Evolutionary conservation across 1,139 yeast genomes (phyloP).

Genomic region (Yamadazyma diospyri): DNA sequence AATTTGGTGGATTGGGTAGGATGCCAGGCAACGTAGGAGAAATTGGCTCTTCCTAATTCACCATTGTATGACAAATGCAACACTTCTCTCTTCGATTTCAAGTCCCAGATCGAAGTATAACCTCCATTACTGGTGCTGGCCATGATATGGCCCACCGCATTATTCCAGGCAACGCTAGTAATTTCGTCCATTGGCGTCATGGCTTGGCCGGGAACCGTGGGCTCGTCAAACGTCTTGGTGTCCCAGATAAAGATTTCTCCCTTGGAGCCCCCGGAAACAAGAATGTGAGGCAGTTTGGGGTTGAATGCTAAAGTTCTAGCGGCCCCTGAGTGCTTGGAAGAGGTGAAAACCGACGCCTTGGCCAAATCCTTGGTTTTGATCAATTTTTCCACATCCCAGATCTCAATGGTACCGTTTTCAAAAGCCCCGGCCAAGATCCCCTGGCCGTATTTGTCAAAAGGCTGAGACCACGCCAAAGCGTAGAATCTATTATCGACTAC

Average conservation of each 20-base stretch:
- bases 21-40: constrained; percentile 82
- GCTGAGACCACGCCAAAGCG: constrained; percentile 83
- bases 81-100: constrained; percentile 83
- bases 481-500: constrained; percentile 63
- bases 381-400: constrained; percentile 62
- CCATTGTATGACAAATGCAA: constrained; percentile 71
- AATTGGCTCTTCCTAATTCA: constrained; percentile 52
- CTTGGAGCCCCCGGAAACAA: constrained; percentile 83
- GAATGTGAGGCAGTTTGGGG: constrained; percentile 63
- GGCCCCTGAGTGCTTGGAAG: constrained; percentile 64
- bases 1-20: constrained; percentile 81
- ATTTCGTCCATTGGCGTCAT: constrained; percentile 83
- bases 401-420: constrained; percentile 75
- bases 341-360: constrained; percentile 45
- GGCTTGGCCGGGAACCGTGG: constrained; percentile 73
- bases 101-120: constrained; percentile 90
- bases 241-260: constrained; percentile 94
- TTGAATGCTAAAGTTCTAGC: constrained; percentile 77
- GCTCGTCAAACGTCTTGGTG: constrained; percentile 57
- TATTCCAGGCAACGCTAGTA: constrained; percentile 86
- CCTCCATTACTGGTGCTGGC: constrained; percentile 87
- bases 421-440: constrained; percentile 85
- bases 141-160: constrained; percentile 77
- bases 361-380: constrained; percentile 35
- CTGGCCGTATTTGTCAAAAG: constrained; percentile 48